phyloP scores from a whole-genome alignment of 352 stramenopile genomes.

The Globisporangium spinosum region DNA sequence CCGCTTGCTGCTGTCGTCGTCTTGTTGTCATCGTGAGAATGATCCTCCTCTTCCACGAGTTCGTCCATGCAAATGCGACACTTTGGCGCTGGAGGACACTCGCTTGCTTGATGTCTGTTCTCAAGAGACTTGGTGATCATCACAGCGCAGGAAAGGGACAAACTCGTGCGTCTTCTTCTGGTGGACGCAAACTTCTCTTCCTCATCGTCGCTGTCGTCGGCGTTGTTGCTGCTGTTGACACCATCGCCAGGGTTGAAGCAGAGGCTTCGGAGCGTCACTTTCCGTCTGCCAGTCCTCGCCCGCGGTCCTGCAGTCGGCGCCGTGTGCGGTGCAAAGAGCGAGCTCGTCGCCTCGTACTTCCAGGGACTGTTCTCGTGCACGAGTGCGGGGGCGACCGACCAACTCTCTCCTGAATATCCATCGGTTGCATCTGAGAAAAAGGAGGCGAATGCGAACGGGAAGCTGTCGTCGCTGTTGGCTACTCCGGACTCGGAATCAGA shows the following conservation, averaged over 20 bases:
- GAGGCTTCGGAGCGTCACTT: constrained; percentile 6
- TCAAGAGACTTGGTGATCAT: background rate
- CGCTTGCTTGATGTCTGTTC: background rate
- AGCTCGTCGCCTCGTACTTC: background rate
- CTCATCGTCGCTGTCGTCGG: background rate
- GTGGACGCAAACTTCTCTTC: background rate
- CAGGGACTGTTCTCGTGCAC: constrained; percentile 11
- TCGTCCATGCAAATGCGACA: constrained; percentile 8
- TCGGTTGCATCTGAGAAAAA: background rate
- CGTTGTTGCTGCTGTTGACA: background rate
- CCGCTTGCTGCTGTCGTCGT: background rate
- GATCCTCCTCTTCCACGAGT: background rate
- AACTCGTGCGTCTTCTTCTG: constrained; percentile 5
- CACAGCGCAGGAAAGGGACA: background rate
- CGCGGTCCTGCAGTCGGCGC: constrained; percentile 8
- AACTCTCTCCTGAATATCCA: background rate
- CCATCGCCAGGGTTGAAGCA: constrained; percentile 3
- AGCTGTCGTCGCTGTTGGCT: background rate
- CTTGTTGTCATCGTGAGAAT: background rate
- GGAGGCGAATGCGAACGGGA: background rate
- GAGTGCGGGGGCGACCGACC: constrained; percentile 4
- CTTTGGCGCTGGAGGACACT: background rate
- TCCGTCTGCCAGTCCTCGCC: background rate
- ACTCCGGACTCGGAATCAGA: background rate
- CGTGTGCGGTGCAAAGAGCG: constrained; percentile 11